phyloP scores from a whole-genome alignment of 148 eudicot species.

The Camellia sinensis region DNA sequence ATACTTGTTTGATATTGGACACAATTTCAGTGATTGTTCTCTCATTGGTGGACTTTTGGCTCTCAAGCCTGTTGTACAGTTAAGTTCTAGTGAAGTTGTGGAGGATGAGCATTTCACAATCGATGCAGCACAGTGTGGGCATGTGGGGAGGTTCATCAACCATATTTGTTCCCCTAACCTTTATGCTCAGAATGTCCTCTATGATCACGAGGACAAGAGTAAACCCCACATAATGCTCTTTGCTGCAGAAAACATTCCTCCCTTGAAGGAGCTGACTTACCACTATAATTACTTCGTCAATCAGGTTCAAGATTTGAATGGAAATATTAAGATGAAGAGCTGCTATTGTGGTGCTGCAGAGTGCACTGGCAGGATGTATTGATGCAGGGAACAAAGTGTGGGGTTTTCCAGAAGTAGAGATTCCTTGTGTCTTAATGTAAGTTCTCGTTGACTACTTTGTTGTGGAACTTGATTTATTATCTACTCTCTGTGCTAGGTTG shows the following conservation, averaged over 20 bases:
- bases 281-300: constrained; percentile 70
- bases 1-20: constrained; percentile 83
- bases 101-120: constrained; percentile 72
- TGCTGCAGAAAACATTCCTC: constrained; percentile 86
- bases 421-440: constrained; percentile 10
- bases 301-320: constrained; percentile 60
- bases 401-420: neutral
- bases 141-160: constrained; percentile 82
- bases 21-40: constrained; percentile 53
- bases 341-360: constrained; percentile 77
- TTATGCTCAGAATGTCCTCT: constrained; percentile 81
- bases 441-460: neutral
- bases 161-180: constrained; percentile 94
- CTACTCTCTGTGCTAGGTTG: neutral
- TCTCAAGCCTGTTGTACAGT: constrained; percentile 28
- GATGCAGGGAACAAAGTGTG: neutral
- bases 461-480: neutral
- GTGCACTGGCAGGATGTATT: constrained; percentile 87
- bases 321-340: constrained; percentile 63
- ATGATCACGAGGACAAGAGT: constrained; percentile 74
- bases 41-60: constrained; percentile 26
- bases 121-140: constrained; percentile 75
- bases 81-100: constrained; percentile 18
- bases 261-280: constrained; percentile 78
- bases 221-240: constrained; percentile 93